A percentile compares a stretch with the other conserved stretches of the same genome.
phyloP scores from a whole-genome alignment of 768 basidiomycete species.

The Serendipita vermifera region DNA sequence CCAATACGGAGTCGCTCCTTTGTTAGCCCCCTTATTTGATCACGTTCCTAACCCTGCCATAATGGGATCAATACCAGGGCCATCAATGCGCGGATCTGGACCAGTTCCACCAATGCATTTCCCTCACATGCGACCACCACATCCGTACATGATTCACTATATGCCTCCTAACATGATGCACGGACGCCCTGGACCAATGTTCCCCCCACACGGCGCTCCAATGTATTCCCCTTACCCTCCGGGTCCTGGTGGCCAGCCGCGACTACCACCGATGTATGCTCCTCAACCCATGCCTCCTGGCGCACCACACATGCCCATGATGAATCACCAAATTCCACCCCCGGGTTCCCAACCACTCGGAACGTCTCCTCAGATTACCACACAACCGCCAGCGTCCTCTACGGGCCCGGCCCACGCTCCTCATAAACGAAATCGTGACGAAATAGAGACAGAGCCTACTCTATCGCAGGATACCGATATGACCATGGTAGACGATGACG shows the following conservation, averaged over 20 bases:
- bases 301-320: constrained; percentile 37
- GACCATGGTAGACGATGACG: constrained; percentile 25
- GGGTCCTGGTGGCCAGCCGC: constrained; percentile 20
- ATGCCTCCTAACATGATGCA: constrained; percentile 5
- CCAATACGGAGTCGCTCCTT: constrained; percentile 80
- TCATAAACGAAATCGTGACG: constrained; percentile 25
- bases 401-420: constrained; percentile 19
- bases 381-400: constrained; percentile 1
- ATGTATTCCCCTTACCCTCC: constrained; percentile 2
- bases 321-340: constrained; percentile 29
- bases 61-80: constrained; percentile 46
- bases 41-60: constrained; percentile 69
- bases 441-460: neutral
- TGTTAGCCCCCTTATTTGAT: constrained; percentile 85
- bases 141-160: constrained; percentile 6
- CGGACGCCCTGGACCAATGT: constrained; percentile 8
- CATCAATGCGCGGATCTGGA: neutral
- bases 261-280: constrained; percentile 33
- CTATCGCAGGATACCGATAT: constrained; percentile 6
- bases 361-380: constrained; percentile 24
- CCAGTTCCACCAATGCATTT: constrained; percentile 1
- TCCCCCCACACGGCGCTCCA: constrained; percentile 2
- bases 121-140: constrained; percentile 9
- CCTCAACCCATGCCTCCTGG: constrained; percentile 39
- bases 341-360: constrained; percentile 38